A percentile compares a stretch with the other conserved stretches of the same genome.
Conservation (phyloP, 176 grass and related monocot genomes). For the Tillandsia fasciculata region DNA sequence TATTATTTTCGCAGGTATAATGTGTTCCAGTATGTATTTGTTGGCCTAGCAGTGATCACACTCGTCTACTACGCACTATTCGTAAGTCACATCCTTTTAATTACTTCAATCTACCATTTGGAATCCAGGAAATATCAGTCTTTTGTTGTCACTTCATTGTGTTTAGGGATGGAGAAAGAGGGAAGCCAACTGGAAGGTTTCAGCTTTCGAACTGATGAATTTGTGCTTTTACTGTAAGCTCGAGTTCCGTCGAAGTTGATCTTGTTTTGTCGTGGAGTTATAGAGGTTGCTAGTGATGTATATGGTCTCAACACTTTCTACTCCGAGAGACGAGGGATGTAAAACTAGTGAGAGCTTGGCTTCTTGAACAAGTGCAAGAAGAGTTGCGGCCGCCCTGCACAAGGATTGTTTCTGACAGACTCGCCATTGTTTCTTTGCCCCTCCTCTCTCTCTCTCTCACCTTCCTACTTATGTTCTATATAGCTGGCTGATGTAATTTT, state of each 20-base stretch:
- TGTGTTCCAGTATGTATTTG: conserved; percentile 96
- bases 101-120: background rate
- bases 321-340: conserved; percentile 13
- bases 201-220: conserved; percentile 59
- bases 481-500: conserved; percentile 25
- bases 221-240: background rate
- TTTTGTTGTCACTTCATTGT: conserved; percentile 11
- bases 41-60: conserved; percentile 79
- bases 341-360: conserved; percentile 27
- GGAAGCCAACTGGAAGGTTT: conserved; percentile 67
- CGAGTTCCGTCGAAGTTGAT: background rate
- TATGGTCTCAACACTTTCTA: conserved; percentile 26
- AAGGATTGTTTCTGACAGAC: conserved; percentile 24
- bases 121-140: conserved; percentile 5
- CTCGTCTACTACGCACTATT: conserved; percentile 83
- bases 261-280: conserved; percentile 20
- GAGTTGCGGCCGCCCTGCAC: background rate
- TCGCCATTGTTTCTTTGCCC: conserved; percentile 13
- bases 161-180: conserved; percentile 91
- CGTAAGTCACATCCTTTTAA: conserved; percentile 36
- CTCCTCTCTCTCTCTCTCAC: conserved; percentile 8
- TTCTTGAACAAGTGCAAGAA: conserved; percentile 15
- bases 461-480: conserved; percentile 18
- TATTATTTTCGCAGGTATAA: conserved; percentile 60
- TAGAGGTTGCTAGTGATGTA: conserved; percentile 26